Evolutionary conservation across 768 basidiomycete species (phyloP), one percentile per base, ranked within the genome.

Genomic region (Kockovaella imperatae): DNA sequence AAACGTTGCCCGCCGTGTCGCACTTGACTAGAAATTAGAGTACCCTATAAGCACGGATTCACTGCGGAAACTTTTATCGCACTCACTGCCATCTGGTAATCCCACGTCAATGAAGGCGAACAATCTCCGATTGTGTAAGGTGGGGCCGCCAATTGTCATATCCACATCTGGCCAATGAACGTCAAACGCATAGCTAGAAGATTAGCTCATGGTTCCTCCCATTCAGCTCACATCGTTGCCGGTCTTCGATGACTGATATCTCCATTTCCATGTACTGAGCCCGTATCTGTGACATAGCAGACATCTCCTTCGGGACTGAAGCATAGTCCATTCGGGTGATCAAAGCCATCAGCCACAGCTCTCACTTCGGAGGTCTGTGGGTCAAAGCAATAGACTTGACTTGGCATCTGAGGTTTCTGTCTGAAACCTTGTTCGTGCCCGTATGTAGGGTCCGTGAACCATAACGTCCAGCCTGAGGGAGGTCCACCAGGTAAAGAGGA

Each of bases 221-320:
- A n/a, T n/a, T n/a, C n/a, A n/a, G n/a, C n/a, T n/a, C n/a, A n/a
- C n/a, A n/a, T n/a, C n/a, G n/a, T n/a, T n/a, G n/a, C n/a, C n/a
- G n/a, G n/a, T n/a, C n/a, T n/a, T n/a, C n/a, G n/a, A n/a, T n/a
- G n/a, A n/a, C n/a, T n/a, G n/a, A 53, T 14, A 8, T 21, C 30
- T 2, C 52, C 54, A 2, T 41, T 23, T 4, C 58, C 58, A 24
- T 51, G 51, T 5, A 60, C 54, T 35, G 48, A 49, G 21, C 38
- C 25, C 4, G 59, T 60, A 43, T 56, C 59, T n/a, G 59, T 56
- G 29, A 60, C 41, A 31, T 60, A 60, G 29, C 59, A 60, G 10
- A 28, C 39, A 24, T 15, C n/a, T 10, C 52, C 45, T 18, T 52
- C 46, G 11, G 55, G 52, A 14, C 36, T 36, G 35, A 60, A 56